phyloP scores from a whole-genome alignment of 768 basidiomycete genomes.

The Kondoa malvinella region DNA sequence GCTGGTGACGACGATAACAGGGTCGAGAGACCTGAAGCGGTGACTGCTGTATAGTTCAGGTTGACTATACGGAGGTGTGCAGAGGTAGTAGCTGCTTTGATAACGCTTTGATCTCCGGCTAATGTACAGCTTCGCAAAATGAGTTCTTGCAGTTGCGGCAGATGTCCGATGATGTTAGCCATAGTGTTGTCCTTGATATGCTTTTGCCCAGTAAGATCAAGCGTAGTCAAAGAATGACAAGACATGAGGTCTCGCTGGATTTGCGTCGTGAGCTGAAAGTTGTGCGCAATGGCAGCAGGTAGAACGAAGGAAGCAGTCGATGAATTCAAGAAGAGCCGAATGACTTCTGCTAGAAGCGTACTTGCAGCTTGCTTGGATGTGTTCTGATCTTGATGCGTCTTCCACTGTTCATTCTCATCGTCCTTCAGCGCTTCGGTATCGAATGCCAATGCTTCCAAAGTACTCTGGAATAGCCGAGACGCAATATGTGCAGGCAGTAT shows the following conservation, averaged over 20 bases:
- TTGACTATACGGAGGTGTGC: constrained; percentile 15
- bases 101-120: constrained; percentile 22
- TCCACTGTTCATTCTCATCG: not conserved
- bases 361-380: not conserved
- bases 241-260: constrained; percentile 19
- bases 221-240: constrained; percentile 18
- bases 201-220: constrained; percentile 16
- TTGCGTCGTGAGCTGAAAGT: not conserved
- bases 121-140: constrained; percentile 20
- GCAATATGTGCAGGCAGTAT: not conserved
- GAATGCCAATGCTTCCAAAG: not conserved
- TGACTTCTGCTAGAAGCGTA: not conserved
- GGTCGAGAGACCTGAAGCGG: constrained; percentile 16
- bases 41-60: constrained; percentile 23
- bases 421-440: not conserved
- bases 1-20: constrained; percentile 17
- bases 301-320: not conserved
- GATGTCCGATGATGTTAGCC: constrained; percentile 17
- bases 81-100: constrained; percentile 10
- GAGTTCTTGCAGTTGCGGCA: constrained; percentile 17
- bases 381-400: not conserved
- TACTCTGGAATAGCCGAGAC: not conserved
- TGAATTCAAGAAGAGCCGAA: not conserved
- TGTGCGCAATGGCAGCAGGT: not conserved
- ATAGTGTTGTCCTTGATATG: constrained; percentile 14